Conservation (phyloP, 2,329 filamentous ascomycete species). For the Furcasterigmium sp. region DNA sequence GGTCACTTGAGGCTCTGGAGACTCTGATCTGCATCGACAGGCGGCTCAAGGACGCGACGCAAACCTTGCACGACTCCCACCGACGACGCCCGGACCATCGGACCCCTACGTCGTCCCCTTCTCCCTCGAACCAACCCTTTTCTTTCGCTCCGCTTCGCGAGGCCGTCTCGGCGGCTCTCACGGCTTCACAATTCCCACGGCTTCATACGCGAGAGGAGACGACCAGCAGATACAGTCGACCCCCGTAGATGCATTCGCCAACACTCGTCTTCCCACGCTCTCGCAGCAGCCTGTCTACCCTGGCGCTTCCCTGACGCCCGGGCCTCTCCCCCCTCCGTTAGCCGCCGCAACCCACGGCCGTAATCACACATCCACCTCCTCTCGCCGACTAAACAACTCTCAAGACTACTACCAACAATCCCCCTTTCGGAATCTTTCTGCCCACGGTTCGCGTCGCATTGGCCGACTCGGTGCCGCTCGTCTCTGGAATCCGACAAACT, state of each 20-base stretch:
- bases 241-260: slow-evolving; percentile 23
- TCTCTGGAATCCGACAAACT: slow-evolving; percentile 58
- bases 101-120: neutral
- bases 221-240: slow-evolving; percentile 13
- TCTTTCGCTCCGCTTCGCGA: slow-evolving; percentile 18
- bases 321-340: slow-evolving; percentile 6
- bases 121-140: neutral
- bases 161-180: slow-evolving; percentile 42
- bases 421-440: slow-evolving; percentile 39
- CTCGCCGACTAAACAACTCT: slow-evolving; percentile 6
- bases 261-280: slow-evolving; percentile 20
- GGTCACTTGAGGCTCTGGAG: neutral
- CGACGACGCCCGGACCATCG: neutral
- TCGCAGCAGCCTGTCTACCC: slow-evolving; percentile 26
- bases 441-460: slow-evolving; percentile 23
- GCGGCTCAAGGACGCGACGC: neutral
- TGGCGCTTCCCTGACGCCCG: slow-evolving; percentile 12
- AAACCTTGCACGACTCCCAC: neutral
- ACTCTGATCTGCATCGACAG: neutral
- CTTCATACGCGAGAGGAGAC: slow-evolving; percentile 31
- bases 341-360: slow-evolving; percentile 3
- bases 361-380: neutral
- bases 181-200: slow-evolving; percentile 38
- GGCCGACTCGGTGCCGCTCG: slow-evolving; percentile 38
- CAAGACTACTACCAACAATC: slow-evolving; percentile 21